Evolutionary conservation across 1,284 basidiomycete species (phyloP).

Genomic region (Irpex lacteus): DNA sequence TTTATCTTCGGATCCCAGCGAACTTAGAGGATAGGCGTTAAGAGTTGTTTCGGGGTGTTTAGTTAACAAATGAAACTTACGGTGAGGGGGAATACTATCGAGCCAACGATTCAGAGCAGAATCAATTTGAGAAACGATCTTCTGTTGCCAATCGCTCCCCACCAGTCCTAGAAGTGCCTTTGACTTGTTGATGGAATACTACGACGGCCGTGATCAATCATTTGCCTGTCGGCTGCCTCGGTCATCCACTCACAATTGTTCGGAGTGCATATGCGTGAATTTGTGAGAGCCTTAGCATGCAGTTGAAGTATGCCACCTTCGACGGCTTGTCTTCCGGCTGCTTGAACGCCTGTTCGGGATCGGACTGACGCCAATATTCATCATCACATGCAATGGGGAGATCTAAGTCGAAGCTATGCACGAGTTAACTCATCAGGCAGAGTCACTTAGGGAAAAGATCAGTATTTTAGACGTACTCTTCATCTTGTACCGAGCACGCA

Average conservation of each 20-base stretch:
- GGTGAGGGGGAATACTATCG: conserved; percentile 47
- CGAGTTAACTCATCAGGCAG: not conserved
- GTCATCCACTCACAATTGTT: not conserved
- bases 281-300: not conserved
- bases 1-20: conserved; percentile 31
- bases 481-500: conserved; percentile 77
- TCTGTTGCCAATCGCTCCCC: conserved; percentile 42
- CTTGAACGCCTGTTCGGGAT: conserved; percentile 4
- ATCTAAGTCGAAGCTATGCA: conserved; percentile 67
- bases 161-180: conserved; percentile 36
- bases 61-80: conserved; percentile 17
- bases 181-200: conserved; percentile 53
- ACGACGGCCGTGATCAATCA: not conserved
- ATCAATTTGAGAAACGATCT: conserved; percentile 48
- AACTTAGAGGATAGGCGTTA: not conserved
- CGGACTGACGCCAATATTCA: not conserved
- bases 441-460: not conserved
- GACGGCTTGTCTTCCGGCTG: conserved; percentile 4
- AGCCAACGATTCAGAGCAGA: conserved; percentile 57
- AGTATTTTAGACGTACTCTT: conserved; percentile 52
- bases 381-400: conserved; percentile 70
- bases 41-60: too few relatives aligned
- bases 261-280: conserved; percentile 42
- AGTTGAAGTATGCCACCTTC: conserved; percentile 3
- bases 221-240: not conserved